Evolutionary conservation across 345 rosid genomes (phyloP).

Genomic region (Lagerstroemia speciosa): DNA sequence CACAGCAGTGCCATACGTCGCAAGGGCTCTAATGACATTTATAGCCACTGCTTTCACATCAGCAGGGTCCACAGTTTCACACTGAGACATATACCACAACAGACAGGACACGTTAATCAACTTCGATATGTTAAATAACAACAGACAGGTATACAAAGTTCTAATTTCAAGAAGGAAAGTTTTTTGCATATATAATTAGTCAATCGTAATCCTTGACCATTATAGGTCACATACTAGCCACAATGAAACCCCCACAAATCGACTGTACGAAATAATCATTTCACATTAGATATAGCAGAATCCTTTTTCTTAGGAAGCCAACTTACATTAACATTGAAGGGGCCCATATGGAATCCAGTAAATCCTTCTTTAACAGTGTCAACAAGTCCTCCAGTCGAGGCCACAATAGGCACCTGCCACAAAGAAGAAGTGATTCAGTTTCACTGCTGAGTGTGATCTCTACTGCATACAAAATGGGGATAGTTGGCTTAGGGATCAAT

Average conservation of each 20-base stretch:
- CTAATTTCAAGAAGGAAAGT: not conserved
- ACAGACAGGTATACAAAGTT: not conserved
- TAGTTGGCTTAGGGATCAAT: not conserved
- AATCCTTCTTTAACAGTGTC: conserved; percentile 85
- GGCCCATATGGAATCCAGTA: conserved; percentile 92
- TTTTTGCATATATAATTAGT: not conserved
- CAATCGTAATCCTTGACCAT: too few relatives aligned
- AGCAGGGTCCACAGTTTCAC: conserved; percentile 67
- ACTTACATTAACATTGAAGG: conserved; percentile 62
- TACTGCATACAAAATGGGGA: not conserved
- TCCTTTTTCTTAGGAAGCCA: not conserved
- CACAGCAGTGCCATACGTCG: conserved; percentile 46
- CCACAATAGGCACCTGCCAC: conserved; percentile 63
- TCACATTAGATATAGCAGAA: not conserved
- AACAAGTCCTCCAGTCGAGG: conserved; percentile 95
- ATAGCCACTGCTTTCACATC: conserved; percentile 61
- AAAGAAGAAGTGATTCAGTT: not conserved
- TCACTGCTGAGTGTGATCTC: not conserved
- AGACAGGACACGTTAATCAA: not conserved
- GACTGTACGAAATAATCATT: not conserved
- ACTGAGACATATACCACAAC: conserved; percentile 27
- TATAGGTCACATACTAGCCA: too few relatives aligned
- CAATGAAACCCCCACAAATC: not conserved
- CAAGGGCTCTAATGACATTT: conserved; percentile 50
- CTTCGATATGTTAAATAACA: not conserved